Evolutionary conservation across 176 grass and related monocot species (phyloP).

Genomic region (Musa itinerans): DNA sequence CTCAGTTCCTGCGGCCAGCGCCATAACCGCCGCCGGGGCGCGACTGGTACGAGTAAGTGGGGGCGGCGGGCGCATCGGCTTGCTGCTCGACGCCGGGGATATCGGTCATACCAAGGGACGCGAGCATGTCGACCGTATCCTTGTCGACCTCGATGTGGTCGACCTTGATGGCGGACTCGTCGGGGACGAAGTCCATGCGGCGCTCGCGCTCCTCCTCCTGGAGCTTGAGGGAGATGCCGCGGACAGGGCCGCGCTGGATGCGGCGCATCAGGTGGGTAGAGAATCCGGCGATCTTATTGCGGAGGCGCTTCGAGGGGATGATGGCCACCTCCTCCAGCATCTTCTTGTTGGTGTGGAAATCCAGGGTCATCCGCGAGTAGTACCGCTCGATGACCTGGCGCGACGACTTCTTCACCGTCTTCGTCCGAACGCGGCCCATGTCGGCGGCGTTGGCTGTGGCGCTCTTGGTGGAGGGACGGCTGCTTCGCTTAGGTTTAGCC

Average conservation of each 20-base stretch:
- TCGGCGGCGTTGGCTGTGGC: neutral
- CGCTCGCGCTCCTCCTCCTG: conserved; percentile 24
- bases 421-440: conserved; percentile 14
- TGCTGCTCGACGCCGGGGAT: conserved; percentile 17
- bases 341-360: conserved; percentile 20
- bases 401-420: conserved; percentile 16
- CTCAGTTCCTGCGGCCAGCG: conserved; percentile 1
- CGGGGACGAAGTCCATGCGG: conserved; percentile 24
- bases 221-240: conserved; percentile 19
- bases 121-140: conserved; percentile 11
- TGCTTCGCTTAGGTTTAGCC: neutral
- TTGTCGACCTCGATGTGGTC: conserved; percentile 15
- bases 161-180: conserved; percentile 18
- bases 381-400: conserved; percentile 14
- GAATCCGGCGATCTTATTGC: conserved; percentile 14
- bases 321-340: conserved; percentile 13
- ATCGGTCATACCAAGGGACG: conserved; percentile 7
- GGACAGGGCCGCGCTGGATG: conserved; percentile 14
- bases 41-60: neutral
- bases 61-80: conserved; percentile 4
- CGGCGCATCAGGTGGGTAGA: conserved; percentile 16
- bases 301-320: conserved; percentile 17
- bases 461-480: neutral
- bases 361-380: conserved; percentile 10
- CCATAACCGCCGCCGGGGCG: neutral